Evolutionary conservation across 2,329 filamentous ascomycete species (phyloP).

Genomic region (Colletotrichum tabaci): DNA sequence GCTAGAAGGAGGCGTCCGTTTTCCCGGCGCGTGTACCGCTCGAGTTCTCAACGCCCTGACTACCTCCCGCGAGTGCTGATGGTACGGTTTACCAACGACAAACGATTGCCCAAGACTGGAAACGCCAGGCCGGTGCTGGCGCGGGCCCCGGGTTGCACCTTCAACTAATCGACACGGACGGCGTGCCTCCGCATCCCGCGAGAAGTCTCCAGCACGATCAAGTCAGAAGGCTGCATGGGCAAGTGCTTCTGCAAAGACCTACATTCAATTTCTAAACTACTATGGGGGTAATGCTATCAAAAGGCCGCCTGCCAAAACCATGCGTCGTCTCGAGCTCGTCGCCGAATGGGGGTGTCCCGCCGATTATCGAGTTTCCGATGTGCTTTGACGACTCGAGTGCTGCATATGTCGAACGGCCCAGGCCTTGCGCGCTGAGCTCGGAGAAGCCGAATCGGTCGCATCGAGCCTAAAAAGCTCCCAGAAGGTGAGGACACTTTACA

Average conservation of each 20-base stretch:
- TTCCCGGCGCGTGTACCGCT: background rate
- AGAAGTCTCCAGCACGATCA: background rate
- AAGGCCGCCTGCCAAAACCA: slow-evolving; percentile 31
- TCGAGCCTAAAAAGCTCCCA: slow-evolving; percentile 43
- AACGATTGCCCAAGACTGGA: background rate
- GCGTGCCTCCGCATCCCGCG: background rate
- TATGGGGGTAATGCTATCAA: slow-evolving; percentile 34
- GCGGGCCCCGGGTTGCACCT: background rate
- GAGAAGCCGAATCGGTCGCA: slow-evolving; percentile 35
- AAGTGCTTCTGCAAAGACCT: slow-evolving; percentile 27
- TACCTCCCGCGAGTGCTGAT: background rate
- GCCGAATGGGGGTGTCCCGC: slow-evolving; percentile 17
- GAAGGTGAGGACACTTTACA: slow-evolving; percentile 42
- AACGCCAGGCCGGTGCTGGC: background rate
- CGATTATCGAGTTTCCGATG: slow-evolving; percentile 19
- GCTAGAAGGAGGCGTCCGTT: background rate
- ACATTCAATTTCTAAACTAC: slow-evolving; percentile 41
- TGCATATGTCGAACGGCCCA: slow-evolving; percentile 29
- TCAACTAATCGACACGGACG: background rate
- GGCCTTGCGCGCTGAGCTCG: slow-evolving; percentile 22
- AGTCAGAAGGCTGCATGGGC: no score
- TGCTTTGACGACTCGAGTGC: slow-evolving; percentile 29
- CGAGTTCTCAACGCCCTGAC: background rate
- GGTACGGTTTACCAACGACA: background rate
- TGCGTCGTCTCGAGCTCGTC: slow-evolving; percentile 24